Evolutionary conservation across 2,329 filamentous ascomycete genomes (phyloP), one percentile per base, ranked within the genome.

Genomic region (Rhinocladiella mackenziei): DNA sequence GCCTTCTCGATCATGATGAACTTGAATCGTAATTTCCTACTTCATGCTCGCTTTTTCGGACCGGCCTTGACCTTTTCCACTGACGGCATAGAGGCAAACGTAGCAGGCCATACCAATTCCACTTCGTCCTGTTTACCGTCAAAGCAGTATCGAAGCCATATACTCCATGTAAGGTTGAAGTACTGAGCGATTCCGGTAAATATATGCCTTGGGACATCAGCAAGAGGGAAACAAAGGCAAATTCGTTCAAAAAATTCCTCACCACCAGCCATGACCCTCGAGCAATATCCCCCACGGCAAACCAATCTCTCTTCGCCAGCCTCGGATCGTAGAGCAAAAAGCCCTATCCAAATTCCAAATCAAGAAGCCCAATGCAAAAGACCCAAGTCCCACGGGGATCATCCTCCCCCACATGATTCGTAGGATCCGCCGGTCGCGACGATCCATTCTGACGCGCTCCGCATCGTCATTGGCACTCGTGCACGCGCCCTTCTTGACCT

Each of bases 111-210:
- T 38, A 75, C 58, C 39, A 92, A 66, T 56, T 76, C 72, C 58
- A 80, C 89, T 58, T 88, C 78, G 30, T 84, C 76, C 58, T 87
- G 83, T 34, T 73, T 74, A 3, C 80, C 78, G 50, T 88, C 84
- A 34, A 92, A 68, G 57, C 84, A 88, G 50, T 83, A 80, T 25
- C 85, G 78, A n/a, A 92, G 72, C 83, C 85, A 92, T 17, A 89
- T 80, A 10, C 85, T 83, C 86, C 86, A 92, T 9, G 80, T 70
- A 54, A 92, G 86, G 61, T 89, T 87, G 59, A 83, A 84, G 63
- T 92, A 92, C 9, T 86, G 86, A 62, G 87, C 87, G 23, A 82
- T 70, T 11, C 86, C 86, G 0, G 86, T 92, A 74, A 89, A 80
- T 25, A 89, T 59, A 65, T 89, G 86, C 84, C 83, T 75, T 40